Base-by-base conservation (phyloP, 495 filamentous ascomycete genomes). In the Daldinia childiae region DNA sequence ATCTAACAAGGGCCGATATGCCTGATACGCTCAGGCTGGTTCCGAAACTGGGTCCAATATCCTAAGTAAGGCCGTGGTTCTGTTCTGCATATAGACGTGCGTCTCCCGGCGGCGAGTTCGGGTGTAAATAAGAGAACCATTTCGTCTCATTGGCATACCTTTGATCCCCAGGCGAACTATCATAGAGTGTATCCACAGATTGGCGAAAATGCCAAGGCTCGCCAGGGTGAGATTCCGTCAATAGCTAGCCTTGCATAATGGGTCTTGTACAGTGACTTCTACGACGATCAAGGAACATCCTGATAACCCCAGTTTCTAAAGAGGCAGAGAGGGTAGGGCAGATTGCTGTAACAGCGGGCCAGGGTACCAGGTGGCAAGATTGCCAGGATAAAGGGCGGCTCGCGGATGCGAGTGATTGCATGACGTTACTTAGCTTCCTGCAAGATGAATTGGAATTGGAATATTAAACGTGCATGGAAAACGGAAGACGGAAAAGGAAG, bases 1-100 rank as follows among this genome's bases (percentile, higher is more conserved):
- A 43, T 45, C 27, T 66, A 51, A 69, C 71, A 73, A 69, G 71
- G 71, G 50, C 65, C 65, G 71, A 73, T 73, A 73, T 66, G 66
- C 71, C 68, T n/a, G 39, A 54, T 41, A 58, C 34, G 14, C 32
- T 17, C 45, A 62, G 39, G 36, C n/a, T 34, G 59, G 69, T 59
- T 26, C 60, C 59, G 58, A 59, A 45, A 64, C 63, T 63, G 24
- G 45, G 21, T 66, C 17, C 29, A 43, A 58, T 58, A 17, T 50
- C 30, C 57, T 19, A 60, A 48, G 41, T 30, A 27, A 62, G 61
- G 21, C n/a, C 38, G 17, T 58, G 15, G 3, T 52, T n/a, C 55
- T 41, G 11, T 39, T 48, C 6, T 51, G 48, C 43, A 66, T 63
- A 68, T 41, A 32, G 52, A 34, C 1, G 58, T 59, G 58, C 57